phyloP scores from a whole-genome alignment of 495 filamentous ascomycete species.

The Xylaria palmicola region DNA sequence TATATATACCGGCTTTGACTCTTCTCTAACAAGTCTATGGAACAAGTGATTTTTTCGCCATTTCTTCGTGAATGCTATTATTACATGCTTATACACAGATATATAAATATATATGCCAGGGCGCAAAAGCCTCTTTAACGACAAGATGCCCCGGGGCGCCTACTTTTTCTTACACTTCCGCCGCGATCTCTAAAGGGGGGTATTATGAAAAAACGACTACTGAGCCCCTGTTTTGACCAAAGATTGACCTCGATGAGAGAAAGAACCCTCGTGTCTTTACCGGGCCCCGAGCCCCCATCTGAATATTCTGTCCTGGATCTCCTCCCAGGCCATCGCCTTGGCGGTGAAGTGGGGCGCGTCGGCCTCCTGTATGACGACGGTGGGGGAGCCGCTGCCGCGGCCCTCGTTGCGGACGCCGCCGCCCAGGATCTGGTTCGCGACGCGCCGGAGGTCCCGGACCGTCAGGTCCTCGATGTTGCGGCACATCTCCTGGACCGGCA shows the following conservation, averaged over 20 bases:
- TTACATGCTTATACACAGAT: constrained; percentile 13
- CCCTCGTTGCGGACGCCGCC: constrained; percentile 76
- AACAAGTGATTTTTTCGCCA: constrained; percentile 6
- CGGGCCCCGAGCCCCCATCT: constrained; percentile 75
- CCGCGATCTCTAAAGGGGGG: too few relatives aligned
- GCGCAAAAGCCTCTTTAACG: constrained; percentile 2
- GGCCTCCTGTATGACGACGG: constrained; percentile 87
- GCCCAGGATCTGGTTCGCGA: constrained; percentile 77
- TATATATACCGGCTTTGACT: too few relatives aligned
- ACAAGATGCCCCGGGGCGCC: background rate
- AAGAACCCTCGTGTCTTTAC: too few relatives aligned
- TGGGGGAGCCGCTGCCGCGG: constrained; percentile 82
- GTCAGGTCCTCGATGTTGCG: constrained; percentile 77
- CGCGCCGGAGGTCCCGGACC: constrained; percentile 76
- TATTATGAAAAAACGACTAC: too few relatives aligned
- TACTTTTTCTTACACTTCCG: constrained; percentile 2
- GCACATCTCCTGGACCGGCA: constrained; percentile 93
- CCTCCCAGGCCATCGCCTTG: constrained; percentile 72
- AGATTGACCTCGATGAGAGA: too few relatives aligned
- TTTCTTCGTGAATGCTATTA: constrained; percentile 13
- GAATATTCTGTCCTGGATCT: constrained; percentile 82
- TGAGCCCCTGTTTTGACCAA: too few relatives aligned
- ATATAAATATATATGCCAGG: constrained; percentile 1
- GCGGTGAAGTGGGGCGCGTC: constrained; percentile 52
- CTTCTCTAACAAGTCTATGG: background rate